phyloP scores from a whole-genome alignment of 1,284 basidiomycete genomes.

The Naganishia cerealis region DNA sequence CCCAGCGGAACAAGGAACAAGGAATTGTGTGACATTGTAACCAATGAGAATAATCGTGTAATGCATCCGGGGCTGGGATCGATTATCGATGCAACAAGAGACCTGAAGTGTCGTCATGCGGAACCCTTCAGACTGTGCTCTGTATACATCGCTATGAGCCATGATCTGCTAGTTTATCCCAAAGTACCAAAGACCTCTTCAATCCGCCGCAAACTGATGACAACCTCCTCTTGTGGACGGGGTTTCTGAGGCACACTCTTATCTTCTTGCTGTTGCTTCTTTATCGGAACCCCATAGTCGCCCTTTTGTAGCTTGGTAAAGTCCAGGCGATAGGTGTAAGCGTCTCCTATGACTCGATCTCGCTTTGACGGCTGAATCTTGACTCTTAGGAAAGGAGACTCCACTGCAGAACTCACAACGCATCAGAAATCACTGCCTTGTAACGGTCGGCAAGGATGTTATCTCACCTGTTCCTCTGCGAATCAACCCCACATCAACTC shows the following conservation, averaged over 20 bases:
- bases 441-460: no score
- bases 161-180: not conserved
- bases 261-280: not conserved
- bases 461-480: constrained; percentile 26
- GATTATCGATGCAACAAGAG: not conserved
- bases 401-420: not conserved
- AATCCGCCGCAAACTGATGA: constrained; percentile 58
- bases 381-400: constrained; percentile 25
- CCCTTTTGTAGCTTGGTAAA: constrained; percentile 24
- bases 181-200: constrained; percentile 30
- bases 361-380: constrained; percentile 12
- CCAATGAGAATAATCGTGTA: not conserved
- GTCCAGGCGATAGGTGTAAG: constrained; percentile 28
- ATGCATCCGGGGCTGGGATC: not conserved
- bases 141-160: not conserved
- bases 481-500: constrained; percentile 21
- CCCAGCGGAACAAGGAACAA: no score
- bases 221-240: constrained; percentile 66
- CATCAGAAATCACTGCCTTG: not conserved
- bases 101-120: not conserved
- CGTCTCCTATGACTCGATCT: constrained; percentile 20
- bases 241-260: constrained; percentile 61
- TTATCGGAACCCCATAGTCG: constrained; percentile 7
- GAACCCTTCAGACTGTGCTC: not conserved
- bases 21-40: not conserved